Base-by-base conservation (phyloP, 1,284 basidiomycete genomes). In the Cutaneotrichosporon daszewskae region DNA sequence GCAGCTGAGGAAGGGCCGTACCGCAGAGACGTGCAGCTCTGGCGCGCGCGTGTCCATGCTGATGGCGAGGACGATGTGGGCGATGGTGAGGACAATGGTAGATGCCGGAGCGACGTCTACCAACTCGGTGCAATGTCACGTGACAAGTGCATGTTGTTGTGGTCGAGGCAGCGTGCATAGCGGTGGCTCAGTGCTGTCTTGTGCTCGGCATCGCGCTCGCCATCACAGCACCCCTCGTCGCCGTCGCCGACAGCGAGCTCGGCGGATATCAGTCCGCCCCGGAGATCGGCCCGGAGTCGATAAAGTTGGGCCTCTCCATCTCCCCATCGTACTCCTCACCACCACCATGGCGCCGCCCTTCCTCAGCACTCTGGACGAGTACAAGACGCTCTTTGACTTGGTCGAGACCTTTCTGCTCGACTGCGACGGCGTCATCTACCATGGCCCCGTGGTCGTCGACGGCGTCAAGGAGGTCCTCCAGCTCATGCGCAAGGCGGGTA, bases 331-430 rank as follows among this genome's bases (percentile, higher is more conserved):
- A n/a, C n/a, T n/a, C n/a, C n/a, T n/a, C 13, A 31, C 33, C 16
- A 23, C 19, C 35, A 45, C 29, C 12, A 56, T 58, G 51, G 43
- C 52, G 2, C 66, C 66, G 16, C 62, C 60, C 10, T 47, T 63
- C 27, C 60, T 71, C 12, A 35, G 45, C 19, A 55, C 58, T 2
- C 37, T 45, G 0, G 65, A 68, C 35, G 55, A 69, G 37, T 71
- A 67, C 51, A 41, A 54, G 24, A 37, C 52, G 36, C 61, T 72
- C 16, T 48, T 92, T 43, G 81, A 87, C 68, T 78, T 78, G 55
- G 89, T 85, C 64, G 90, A 95, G 66, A 91, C 86, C 17, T 92
- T 89, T 79, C 78, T 96, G 62, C 89, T 95, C 58, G 95, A 98
- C 72, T 98, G 91, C 67, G 94, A 98, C 66, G 94, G 94, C 18